Conservation (phyloP, 805 yeast genomes). For the Zygosaccharomyces gambellarensis region DNA sequence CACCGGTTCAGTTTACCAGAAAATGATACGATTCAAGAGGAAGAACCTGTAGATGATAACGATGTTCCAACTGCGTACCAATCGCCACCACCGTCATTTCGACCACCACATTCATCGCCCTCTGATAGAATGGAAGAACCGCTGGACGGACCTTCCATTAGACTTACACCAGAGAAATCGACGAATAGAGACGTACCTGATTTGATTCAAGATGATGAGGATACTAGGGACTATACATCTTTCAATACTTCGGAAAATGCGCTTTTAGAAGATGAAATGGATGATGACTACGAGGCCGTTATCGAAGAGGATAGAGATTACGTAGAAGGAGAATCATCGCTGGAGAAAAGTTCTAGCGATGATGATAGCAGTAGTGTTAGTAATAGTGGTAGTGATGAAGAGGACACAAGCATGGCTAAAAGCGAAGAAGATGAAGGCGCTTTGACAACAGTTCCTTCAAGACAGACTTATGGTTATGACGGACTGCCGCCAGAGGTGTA, state of each 20-base stretch:
- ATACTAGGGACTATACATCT: conserved; percentile 27
- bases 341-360: conserved; percentile 4
- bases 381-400: conserved; percentile 11
- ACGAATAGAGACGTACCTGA: conserved; percentile 43
- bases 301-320: conserved; percentile 34
- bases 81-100: neutral
- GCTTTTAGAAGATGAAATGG: conserved; percentile 28
- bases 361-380: conserved; percentile 13
- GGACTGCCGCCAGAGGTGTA: conserved; percentile 18
- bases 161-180: conserved; percentile 19
- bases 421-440: conserved; percentile 8
- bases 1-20: neutral
- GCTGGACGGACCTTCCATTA: conserved; percentile 12
- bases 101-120: neutral
- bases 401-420: conserved; percentile 13
- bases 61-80: neutral
- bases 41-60: neutral
- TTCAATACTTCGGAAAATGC: conserved; percentile 34
- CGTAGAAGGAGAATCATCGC: conserved; percentile 24
- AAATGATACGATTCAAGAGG: conserved; percentile 3
- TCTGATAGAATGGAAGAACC: conserved; percentile 4
- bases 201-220: conserved; percentile 79
- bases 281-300: conserved; percentile 17
- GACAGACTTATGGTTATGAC: conserved; percentile 11
- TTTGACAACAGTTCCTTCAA: neutral